Base-by-base conservation (phyloP, 2,329 filamentous ascomycete genomes). In the Cytospora chrysosperma region DNA sequence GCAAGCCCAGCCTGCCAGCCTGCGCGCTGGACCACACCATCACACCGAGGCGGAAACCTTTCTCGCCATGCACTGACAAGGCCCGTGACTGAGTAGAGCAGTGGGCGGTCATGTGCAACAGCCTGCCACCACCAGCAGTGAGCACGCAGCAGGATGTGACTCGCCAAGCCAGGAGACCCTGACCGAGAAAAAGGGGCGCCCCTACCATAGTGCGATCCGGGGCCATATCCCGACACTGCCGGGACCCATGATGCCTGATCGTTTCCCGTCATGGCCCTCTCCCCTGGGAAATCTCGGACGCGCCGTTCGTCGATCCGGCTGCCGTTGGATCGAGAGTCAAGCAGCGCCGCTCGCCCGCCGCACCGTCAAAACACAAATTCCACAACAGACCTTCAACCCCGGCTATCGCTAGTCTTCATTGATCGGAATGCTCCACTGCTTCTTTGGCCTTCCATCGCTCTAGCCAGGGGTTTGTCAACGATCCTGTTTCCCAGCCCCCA, bases 201-300 rank as follows among this genome's bases (percentile, higher is more conserved):
- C 55, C 63, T 61, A 43, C 32, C 28, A 34, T 47, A 51, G 53
- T 34, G 58, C 63, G 59, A 59, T 61, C 63, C 55, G 63, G 54
- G 30, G 51, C 2, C 50, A 17, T 34, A 40, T 62, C 62, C 63
- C 63, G 63, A 65, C 37, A 12, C 55, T 30, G 55, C 40, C 30
- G 40, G 32, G 56, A 43, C 51, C 59, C 59, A 62, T 62, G 28
- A 59, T 59, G 59, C 59, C 51, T 62, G 40, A 47, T 47, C 59
- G 59, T 59, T 59, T 65, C 52, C 26, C 51, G 59, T 56, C 52
- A 26, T 50, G 43, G 24, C 30, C 51, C 59, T 19, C 59, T 61
- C 59, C 51, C 56, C 51, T 65, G 63, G 51, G 60, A 62, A 61
- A 62, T 62, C 55, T 65, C 63, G 63, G 63, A 51, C 63, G 63